Conservation (phyloP, 2,329 filamentous ascomycete species). For the Cryphonectria naterciae region DNA sequence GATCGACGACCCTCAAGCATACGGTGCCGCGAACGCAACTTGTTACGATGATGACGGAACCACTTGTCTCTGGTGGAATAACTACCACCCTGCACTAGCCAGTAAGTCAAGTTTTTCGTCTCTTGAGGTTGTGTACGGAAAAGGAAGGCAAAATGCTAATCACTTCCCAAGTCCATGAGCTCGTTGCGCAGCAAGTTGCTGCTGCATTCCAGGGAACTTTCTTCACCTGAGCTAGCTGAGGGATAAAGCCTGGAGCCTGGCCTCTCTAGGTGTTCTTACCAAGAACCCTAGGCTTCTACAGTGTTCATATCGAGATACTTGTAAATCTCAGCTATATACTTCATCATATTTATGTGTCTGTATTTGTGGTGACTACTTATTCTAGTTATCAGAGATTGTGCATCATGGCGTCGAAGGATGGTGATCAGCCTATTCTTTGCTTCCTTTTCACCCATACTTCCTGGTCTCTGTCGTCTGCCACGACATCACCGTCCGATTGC, state of each 20-base stretch:
- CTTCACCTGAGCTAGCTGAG: slow-evolving; percentile 35
- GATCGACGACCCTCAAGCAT: slow-evolving; percentile 45
- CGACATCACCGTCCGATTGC: neutral
- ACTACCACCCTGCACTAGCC: slow-evolving; percentile 47
- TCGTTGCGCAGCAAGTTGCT: slow-evolving; percentile 45
- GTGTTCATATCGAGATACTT: neutral
- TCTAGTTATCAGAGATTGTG: neutral
- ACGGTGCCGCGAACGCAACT: slow-evolving; percentile 47
- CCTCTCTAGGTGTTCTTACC: neutral
- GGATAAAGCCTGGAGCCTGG: neutral
- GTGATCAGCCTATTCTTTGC: slow-evolving; percentile 21
- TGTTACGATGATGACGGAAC: slow-evolving; percentile 48
- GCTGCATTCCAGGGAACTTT: slow-evolving; percentile 37
- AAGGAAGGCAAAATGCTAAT: neutral
- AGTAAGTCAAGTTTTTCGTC: slow-evolving; percentile 34
- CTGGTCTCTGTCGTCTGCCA: neutral
- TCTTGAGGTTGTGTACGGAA: neutral
- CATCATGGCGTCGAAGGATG: neutral
- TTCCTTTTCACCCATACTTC: slow-evolving; percentile 30
- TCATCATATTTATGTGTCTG: neutral
- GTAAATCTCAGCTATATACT: neutral
- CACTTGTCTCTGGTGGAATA: slow-evolving; percentile 51
- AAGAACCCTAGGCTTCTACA: neutral
- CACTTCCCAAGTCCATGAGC: slow-evolving; percentile 32
- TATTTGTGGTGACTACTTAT: neutral